Conservation (phyloP, 2,329 filamentous ascomycete species). For the Fusarium nurragi region DNA sequence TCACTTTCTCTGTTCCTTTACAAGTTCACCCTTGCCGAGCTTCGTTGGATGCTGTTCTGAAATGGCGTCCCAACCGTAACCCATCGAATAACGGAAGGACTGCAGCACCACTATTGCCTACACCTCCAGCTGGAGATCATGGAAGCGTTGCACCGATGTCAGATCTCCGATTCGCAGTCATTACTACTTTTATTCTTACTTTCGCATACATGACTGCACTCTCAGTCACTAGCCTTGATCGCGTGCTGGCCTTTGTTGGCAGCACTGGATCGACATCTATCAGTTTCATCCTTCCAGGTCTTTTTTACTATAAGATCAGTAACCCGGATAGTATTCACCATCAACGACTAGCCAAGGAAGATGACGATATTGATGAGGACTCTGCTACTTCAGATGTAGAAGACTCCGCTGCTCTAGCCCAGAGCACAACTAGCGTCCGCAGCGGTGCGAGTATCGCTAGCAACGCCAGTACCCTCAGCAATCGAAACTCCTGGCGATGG, state of each 20-base stretch:
- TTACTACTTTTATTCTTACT: conserved; percentile 87
- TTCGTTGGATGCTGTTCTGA: conserved; percentile 92
- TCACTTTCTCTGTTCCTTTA: conserved; percentile 95
- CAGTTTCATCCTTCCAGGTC: conserved; percentile 92
- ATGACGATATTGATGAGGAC: conserved; percentile 79
- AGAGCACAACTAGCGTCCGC: conserved; percentile 57
- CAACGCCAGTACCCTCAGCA: conserved; percentile 41
- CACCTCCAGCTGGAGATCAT: conserved; percentile 57
- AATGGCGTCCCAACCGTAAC: conserved; percentile 77
- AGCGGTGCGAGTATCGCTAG: conserved; percentile 53
- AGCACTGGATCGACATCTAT: conserved; percentile 95
- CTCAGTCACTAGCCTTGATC: conserved; percentile 88
- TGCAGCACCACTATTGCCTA: conserved; percentile 55
- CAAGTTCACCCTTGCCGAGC: conserved; percentile 96
- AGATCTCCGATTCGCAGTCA: conserved; percentile 86
- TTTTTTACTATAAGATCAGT: conserved; percentile 99
- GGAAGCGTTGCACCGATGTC: conserved; percentile 73
- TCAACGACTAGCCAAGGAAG: conserved; percentile 87
- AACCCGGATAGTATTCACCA: conserved; percentile 87
- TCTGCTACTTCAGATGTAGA: conserved; percentile 61
- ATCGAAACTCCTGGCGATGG: conserved; percentile 57
- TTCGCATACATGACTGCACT: conserved; percentile 88
- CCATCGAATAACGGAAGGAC: conserved; percentile 52
- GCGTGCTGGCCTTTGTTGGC: conserved; percentile 93
- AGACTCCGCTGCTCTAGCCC: conserved; percentile 55